A percentile compares a stretch with the other conserved stretches of the same genome.
Conservation (phyloP, 768 basidiomycete species). For the Naematelia encephala region DNA sequence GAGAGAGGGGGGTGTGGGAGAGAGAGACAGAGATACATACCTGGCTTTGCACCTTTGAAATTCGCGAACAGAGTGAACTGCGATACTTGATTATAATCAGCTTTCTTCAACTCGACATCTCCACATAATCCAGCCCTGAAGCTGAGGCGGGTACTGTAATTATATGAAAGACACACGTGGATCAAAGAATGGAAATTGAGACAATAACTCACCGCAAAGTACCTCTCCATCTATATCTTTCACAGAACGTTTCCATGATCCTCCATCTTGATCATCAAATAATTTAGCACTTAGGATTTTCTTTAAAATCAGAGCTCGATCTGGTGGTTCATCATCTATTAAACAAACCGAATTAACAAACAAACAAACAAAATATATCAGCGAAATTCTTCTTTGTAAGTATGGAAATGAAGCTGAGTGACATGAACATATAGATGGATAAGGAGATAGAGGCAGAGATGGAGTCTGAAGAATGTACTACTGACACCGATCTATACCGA, state of each 20-base stretch:
- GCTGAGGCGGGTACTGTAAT: not conserved
- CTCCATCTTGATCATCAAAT: constrained; percentile 56
- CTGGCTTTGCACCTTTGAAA: constrained; percentile 65
- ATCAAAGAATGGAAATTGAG: not conserved
- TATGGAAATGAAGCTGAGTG: not conserved
- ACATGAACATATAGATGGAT: not conserved
- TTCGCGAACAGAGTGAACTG: constrained; percentile 89
- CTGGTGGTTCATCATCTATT: constrained; percentile 77
- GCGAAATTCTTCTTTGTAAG: too few species aligned
- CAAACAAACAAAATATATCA: too few species aligned
- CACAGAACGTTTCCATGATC: constrained; percentile 81
- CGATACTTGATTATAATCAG: constrained; percentile 55
- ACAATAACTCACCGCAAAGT: constrained; percentile 62
- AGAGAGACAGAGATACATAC: too few species aligned
- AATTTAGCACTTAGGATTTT: constrained; percentile 77
- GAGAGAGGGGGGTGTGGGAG: too few species aligned
- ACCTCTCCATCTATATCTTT: constrained; percentile 86
- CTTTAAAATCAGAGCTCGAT: constrained; percentile 68
- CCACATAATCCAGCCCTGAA: not conserved
- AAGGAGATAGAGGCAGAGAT: not conserved
- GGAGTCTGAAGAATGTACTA: not conserved
- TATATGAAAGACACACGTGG: not conserved
- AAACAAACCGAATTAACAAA: too few species aligned
- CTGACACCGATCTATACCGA: constrained; percentile 72
- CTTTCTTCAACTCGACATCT: not conserved